These are phyloP conservation scores for Leishmania tarentolae DNA, from an alignment of 208 protist genomes.

Conservation along the genomic window DNA sequence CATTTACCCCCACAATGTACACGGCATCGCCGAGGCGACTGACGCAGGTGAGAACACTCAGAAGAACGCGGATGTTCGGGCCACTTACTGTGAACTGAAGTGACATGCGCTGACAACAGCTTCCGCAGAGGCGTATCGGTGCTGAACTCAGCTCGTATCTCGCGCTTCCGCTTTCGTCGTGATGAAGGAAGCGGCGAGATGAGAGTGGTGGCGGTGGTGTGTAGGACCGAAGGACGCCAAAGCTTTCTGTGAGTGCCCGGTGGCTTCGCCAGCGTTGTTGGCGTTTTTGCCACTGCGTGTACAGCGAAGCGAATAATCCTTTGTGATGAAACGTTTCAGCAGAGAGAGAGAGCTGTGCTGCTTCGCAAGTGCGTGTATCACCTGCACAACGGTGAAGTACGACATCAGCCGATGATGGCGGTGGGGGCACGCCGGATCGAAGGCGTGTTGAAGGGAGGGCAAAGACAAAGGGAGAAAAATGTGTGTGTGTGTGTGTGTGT, in stretches of 20 bases:
- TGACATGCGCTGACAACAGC: constrained; percentile 27
- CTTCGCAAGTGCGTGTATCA: neutral
- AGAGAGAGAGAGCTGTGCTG: neutral
- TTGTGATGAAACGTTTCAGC: neutral
- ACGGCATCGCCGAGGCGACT: constrained; percentile 43
- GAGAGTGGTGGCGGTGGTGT: neutral
- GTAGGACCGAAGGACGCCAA: neutral
- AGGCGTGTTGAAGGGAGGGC: neutral
- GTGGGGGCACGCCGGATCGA: neutral
- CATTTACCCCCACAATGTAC: constrained; percentile 37
- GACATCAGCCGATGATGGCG: neutral
- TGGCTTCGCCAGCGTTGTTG: neutral
- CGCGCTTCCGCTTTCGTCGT: neutral
- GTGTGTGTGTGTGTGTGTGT: no score
- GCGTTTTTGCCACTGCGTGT: neutral
- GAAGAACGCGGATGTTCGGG: constrained; percentile 40
- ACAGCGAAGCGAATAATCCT: no score
- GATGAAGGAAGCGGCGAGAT: neutral
- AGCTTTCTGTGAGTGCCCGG: neutral
- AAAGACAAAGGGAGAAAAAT: neutral
- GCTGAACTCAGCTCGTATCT: neutral
- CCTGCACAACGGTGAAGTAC: neutral
- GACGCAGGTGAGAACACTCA: constrained; percentile 43
- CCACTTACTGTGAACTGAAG: constrained; percentile 48
- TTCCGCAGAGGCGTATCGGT: neutral